Evolutionary conservation across 139 green algal species (phyloP).

Genomic region (Chlamydomonas sp.): DNA sequence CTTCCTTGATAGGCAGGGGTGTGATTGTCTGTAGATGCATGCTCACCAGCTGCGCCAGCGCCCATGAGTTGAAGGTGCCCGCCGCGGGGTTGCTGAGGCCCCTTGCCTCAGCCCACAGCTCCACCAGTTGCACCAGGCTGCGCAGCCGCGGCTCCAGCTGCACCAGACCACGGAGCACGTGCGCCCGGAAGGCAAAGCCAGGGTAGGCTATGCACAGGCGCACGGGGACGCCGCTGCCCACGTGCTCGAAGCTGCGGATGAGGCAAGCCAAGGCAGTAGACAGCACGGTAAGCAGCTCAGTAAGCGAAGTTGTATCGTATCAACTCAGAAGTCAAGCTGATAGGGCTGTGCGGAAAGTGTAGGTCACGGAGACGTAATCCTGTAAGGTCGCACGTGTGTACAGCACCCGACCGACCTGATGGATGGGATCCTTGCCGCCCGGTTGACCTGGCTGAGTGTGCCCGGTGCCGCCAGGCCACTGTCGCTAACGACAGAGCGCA

Average conservation of each 20-base stretch:
- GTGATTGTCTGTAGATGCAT: not conserved
- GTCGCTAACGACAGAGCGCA: not conserved
- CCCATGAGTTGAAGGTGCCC: slow-evolving; percentile 53
- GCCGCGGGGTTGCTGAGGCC: slow-evolving; percentile 40
- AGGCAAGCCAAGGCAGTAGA: not conserved
- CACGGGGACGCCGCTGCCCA: slow-evolving; percentile 30
- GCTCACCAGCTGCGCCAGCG: slow-evolving; percentile 45
- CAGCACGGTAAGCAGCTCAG: too few relatives aligned
- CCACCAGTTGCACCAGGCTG: slow-evolving; percentile 43
- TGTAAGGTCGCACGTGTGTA: too few relatives aligned
- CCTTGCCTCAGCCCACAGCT: slow-evolving; percentile 42
- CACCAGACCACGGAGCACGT: slow-evolving; percentile 17
- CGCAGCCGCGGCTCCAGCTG: slow-evolving; percentile 29
- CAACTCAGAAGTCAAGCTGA: too few relatives aligned
- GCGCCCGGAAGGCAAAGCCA: slow-evolving; percentile 21
- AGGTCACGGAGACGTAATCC: too few relatives aligned
- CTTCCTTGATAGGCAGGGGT: not conserved
- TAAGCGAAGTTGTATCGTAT: too few relatives aligned
- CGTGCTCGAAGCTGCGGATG: slow-evolving; percentile 28
- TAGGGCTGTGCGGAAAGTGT: not conserved
- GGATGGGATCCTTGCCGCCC: slow-evolving; percentile 13
- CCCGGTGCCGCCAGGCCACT: slow-evolving; percentile 28
- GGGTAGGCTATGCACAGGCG: slow-evolving; percentile 44
- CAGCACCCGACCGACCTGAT: slow-evolving; percentile 5
- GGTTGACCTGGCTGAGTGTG: slow-evolving; percentile 15